phyloP scores from a whole-genome alignment of 169 alveolate species.

The Plasmodium billcollinsi region DNA sequence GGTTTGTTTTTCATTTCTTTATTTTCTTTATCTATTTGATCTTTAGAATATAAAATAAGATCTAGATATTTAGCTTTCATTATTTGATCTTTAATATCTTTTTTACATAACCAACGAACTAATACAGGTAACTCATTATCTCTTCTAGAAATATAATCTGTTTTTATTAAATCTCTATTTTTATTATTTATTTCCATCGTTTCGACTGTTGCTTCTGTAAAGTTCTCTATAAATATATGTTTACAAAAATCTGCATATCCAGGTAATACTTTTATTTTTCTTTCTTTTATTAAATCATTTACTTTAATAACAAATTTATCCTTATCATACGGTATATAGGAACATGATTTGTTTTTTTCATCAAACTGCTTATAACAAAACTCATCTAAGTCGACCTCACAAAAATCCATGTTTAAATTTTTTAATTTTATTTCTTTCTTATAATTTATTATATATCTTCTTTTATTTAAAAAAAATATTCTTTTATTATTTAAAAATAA shows the following conservation, averaged over 20 bases:
- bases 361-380: constrained; percentile 86
- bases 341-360: constrained; percentile 61
- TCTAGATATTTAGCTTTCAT: constrained; percentile 93
- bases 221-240: constrained; percentile 96
- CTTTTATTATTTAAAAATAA: constrained; percentile 1
- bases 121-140: constrained; percentile 98
- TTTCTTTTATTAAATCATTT: constrained; percentile 75
- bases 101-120: constrained; percentile 94
- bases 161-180: constrained; percentile 89
- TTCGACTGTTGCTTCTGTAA: constrained; percentile 92
- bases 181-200: constrained; percentile 92
- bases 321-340: constrained; percentile 83
- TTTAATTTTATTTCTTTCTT: background rate
- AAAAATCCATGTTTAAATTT: constrained; percentile 26
- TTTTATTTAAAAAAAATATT: constrained; percentile 6
- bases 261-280: constrained; percentile 80
- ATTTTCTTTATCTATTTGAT: constrained; percentile 94
- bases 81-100: constrained; percentile 77
- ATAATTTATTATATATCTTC: background rate
- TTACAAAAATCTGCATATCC: constrained; percentile 99
- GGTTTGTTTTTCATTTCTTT: constrained; percentile 69
- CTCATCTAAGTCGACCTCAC: constrained; percentile 77
- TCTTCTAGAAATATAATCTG: constrained; percentile 95
- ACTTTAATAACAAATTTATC: constrained; percentile 81
- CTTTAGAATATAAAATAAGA: constrained; percentile 95